phyloP scores from a whole-genome alignment of 805 yeast species.

The Yarrowia sp. region DNA sequence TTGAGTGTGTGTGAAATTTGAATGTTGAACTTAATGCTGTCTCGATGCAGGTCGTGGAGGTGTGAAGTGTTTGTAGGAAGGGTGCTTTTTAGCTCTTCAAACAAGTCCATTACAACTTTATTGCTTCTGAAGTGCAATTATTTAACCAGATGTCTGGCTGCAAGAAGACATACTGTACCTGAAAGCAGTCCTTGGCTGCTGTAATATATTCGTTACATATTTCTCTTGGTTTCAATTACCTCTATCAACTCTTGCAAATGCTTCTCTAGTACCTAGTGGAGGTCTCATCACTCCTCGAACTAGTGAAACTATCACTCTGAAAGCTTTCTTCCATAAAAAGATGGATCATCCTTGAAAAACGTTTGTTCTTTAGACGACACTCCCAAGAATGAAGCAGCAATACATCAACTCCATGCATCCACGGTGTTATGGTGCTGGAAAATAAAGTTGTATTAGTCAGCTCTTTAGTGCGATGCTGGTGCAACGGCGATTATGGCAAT shows the following conservation, averaged over 20 bases:
- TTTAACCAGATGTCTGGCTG: neutral
- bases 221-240: no score
- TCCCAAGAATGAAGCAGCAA: neutral
- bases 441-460: slow-evolving; percentile 1
- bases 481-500: no score
- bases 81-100: neutral
- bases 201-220: no score
- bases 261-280: no score
- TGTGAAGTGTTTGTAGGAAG: neutral
- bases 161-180: no score
- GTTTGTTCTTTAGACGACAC: neutral
- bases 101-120: neutral
- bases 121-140: neutral
- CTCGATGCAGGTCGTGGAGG: neutral
- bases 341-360: no score
- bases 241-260: no score
- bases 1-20: slow-evolving; percentile 5
- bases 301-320: no score
- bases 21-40: slow-evolving; percentile 15
- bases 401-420: neutral
- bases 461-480: neutral
- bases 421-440: neutral
- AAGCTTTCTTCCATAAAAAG: no score
- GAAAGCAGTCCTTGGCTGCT: no score
- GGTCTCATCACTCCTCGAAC: no score